Base-by-base conservation (phyloP, 2,329 filamentous ascomycete species). In the Fusarium austroafricanum region DNA sequence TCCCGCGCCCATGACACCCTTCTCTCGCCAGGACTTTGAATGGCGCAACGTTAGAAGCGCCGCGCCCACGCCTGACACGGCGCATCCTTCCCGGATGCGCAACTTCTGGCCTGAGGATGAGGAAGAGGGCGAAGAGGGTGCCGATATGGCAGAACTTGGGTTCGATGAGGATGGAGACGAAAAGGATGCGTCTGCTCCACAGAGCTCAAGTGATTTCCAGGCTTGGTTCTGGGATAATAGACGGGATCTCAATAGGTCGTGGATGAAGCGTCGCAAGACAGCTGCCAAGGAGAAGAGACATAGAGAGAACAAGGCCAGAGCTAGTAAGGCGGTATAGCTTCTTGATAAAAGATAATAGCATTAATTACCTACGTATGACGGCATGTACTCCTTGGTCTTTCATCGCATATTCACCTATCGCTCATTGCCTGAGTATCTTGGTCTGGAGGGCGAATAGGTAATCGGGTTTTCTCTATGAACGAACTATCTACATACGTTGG, bases 21-120 rank as follows among this genome's bases (percentile, higher is more conserved):
- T 89, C 76, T 93, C 92, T 1, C 89, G 90, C 66, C 87, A 90
- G 70, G 95, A 98, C 70, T 83, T 95, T 29, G 90, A 93, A 71
- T 88, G 84, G 80, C 87, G 94, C 65, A 87, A 87, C 50, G 76
- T 92, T n/a, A 87, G 96, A 56, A 97, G 94, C 76, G 94, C 94
- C 8, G 96, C 96, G 4, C 96, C 96, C 0, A 99, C 96, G 0
- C 96, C 96, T 0, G 96, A 99, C 75, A 98, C 96, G 0, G 93
- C 93, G 3, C 89, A 94, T 61, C 89, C 92, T 3, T 89, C 84
- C 39, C 87, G 88, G 28, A 85, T 83, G 57, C 90, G 90, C 74
- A 82, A 84, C 66, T 83, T 90, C 26, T 89, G 86, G 84, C 84
- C 10, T 79, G 83, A 64, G 31, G 61, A 12, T 79, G 76, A 77